Percentiles rank a stretch among this genome's conserved stretches.
These are phyloP conservation scores for Boletus mariae DNA, from an alignment of 1,284 basidiomycete species.

Conservation along the genomic window DNA sequence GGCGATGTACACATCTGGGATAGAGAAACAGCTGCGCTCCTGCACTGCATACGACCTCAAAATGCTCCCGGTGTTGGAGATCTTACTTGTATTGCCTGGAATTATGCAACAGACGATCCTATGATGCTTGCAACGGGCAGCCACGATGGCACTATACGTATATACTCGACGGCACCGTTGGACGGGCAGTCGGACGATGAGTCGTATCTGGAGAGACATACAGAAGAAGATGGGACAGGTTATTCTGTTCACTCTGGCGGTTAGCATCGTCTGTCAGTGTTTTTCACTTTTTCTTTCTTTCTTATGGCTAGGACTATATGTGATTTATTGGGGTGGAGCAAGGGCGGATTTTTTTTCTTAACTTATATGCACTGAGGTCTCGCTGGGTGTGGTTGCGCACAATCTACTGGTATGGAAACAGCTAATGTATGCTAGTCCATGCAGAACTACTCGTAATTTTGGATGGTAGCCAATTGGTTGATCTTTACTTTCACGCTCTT, in stretches of 20 bases:
- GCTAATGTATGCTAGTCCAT: conserved; percentile 28
- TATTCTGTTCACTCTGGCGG: conserved; percentile 32
- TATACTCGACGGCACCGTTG: conserved; percentile 52
- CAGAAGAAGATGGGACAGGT: conserved; percentile 25
- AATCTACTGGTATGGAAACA: conserved; percentile 21
- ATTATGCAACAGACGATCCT: conserved; percentile 57
- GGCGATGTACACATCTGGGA: conserved; percentile 86
- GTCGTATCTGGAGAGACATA: conserved; percentile 27
- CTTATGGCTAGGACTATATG: conserved; percentile 5
- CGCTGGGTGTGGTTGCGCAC: conserved; percentile 3
- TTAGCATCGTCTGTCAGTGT: conserved; percentile 8
- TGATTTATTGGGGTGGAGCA: conserved; percentile 16
- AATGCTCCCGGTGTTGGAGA: conserved; percentile 46
- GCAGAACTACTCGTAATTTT: conserved; percentile 21
- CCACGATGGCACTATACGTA: conserved; percentile 67
- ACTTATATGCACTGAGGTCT: conserved; percentile 20
- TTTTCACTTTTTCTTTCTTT: background rate
- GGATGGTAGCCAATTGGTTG: conserved; percentile 7
- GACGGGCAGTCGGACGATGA: conserved; percentile 22
- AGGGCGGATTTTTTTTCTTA: conserved; percentile 6
- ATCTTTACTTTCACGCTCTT: conserved; percentile 6
- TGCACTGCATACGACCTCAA: conserved; percentile 63
- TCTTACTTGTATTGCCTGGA: conserved; percentile 76
- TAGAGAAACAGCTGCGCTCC: conserved; percentile 62
- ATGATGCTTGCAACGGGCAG: conserved; percentile 79